phyloP scores from a whole-genome alignment of 352 stramenopile species.

The Phytophthora podocarpi region DNA sequence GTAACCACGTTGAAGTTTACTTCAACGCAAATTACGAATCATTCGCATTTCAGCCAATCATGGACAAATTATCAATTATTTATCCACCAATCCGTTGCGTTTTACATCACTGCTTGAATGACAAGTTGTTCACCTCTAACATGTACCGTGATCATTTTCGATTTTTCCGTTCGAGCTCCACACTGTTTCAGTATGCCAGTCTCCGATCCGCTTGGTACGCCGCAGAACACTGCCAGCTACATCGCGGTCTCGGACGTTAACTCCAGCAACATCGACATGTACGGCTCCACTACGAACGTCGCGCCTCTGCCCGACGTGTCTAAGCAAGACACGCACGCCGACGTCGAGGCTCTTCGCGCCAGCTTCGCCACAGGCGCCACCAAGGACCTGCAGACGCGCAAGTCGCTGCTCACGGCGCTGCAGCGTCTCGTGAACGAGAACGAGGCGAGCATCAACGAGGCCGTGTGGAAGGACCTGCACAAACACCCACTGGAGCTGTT shows the following conservation, averaged over 20 bases:
- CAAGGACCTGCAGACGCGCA: slow-evolving; percentile 45
- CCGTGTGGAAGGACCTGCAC: slow-evolving; percentile 71
- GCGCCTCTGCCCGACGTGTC: slow-evolving; percentile 49
- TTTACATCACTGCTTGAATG: too few relatives aligned
- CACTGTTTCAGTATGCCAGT: slow-evolving; percentile 14
- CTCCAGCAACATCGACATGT: slow-evolving; percentile 8
- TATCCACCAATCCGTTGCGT: too few relatives aligned
- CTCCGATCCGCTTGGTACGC: slow-evolving; percentile 1
- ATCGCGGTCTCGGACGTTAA: slow-evolving; percentile 6
- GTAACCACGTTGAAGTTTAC: too few relatives aligned
- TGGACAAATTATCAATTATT: too few relatives aligned
- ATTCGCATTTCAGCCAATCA: slow-evolving; percentile 6
- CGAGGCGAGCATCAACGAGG: slow-evolving; percentile 47
- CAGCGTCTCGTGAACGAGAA: slow-evolving; percentile 58
- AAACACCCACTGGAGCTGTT: slow-evolving; percentile 75
- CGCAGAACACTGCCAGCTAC: slow-evolving; percentile 6
- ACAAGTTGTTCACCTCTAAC: too few relatives aligned
- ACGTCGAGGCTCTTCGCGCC: slow-evolving; percentile 57
- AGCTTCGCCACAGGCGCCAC: slow-evolving; percentile 57
- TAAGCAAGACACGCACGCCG: slow-evolving; percentile 51
- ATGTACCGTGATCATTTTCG: slow-evolving; percentile 9
- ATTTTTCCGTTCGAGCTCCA: slow-evolving; percentile 11
- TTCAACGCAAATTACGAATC: too few relatives aligned
- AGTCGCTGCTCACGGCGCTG: slow-evolving; percentile 53
- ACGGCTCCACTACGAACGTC: slow-evolving; percentile 8